These are phyloP conservation scores for Trichoderma gracile DNA, from an alignment of 2,329 filamentous ascomycete species.

Conservation along the genomic window DNA sequence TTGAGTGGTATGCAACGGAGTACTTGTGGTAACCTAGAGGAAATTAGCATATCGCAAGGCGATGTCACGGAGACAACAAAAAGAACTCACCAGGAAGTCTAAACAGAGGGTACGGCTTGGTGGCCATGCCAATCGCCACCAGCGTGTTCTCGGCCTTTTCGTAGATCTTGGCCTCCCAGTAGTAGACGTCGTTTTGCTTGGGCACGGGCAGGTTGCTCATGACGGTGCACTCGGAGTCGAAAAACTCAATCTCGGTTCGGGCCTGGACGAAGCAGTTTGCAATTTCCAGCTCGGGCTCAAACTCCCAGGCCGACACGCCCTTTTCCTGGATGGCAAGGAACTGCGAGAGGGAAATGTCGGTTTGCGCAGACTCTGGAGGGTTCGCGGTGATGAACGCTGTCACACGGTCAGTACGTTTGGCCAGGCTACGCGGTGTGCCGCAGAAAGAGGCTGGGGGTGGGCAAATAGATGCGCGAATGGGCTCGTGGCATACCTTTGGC, in stretches of 20 bases:
- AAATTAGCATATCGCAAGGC: conserved; percentile 1
- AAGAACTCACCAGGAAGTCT: conserved; percentile 75
- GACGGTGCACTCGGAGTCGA: conserved; percentile 95
- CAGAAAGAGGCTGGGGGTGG: not conserved
- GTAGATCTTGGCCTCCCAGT: conserved; percentile 99
- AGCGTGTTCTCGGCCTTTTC: conserved; percentile 90
- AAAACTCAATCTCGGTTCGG: conserved; percentile 97
- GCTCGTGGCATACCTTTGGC: conserved; percentile 73
- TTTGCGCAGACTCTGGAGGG: conserved; percentile 90
- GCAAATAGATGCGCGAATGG: conserved; percentile 1
- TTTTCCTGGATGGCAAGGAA: conserved; percentile 99
- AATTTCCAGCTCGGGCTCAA: conserved; percentile 97
- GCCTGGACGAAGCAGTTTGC: conserved; percentile 98
- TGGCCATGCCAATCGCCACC: conserved; percentile 90
- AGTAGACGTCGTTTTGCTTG: conserved; percentile 99
- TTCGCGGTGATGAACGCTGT: conserved; percentile 91
- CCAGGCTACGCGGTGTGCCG: not conserved
- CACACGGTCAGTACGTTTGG: conserved; percentile 4
- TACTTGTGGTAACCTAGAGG: conserved; percentile 77
- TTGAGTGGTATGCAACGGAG: conserved; percentile 88
- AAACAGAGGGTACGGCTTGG: conserved; percentile 95
- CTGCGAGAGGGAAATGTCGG: conserved; percentile 95
- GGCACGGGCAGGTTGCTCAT: conserved; percentile 95
- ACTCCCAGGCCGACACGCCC: conserved; percentile 99
- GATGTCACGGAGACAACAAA: too few species aligned